Base-by-base conservation (phyloP, 768 basidiomycete species). In the Suillus variegatus region DNA sequence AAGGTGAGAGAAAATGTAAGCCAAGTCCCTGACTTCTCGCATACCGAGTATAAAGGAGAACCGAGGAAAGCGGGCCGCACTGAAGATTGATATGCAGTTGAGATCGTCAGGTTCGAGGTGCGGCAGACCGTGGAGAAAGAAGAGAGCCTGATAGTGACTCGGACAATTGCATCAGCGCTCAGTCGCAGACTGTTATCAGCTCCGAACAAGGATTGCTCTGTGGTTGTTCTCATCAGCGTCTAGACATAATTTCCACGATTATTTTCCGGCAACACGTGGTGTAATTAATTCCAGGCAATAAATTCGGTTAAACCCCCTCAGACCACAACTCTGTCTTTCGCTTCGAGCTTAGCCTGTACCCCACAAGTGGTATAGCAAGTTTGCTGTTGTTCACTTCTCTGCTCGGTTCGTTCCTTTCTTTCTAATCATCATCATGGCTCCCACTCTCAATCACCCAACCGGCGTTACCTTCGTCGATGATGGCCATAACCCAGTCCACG, bases 381-480 rank as follows among this genome's bases (percentile, higher is more conserved):
- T 46, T 41, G 22, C 43, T 47, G 3, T 40, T 25, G 47, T 32
- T 57, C 44, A 20, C 20, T 47, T 54, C 32, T 71, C 32, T 36
- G 12, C 6, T 55, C 60, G 60, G 22, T 55, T 63, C 40, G 25
- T 41, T 28, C 38, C 65, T 36, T 62, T 61, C 69, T 61, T 65
- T 63, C 22, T 61, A 20, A 54, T 51, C 51, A 41, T 38, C 44
- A 66, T 57, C 43, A 90, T 93, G 92, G 85, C 90, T 5, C 91
- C 91, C 60, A 72, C 84, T 38, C 75, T 91, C 61, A 81, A 77
- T 66, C 90, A 91, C 70, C 91, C 91, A 0, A 67, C 89, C 7
- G 83, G 84, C 63, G 85, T 90, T 60, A 82, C 80, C 65, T 92
- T 92, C 70, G 73, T 89, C 68, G 91, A 91, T 68, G 90, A 93